Percentiles rank a stretch among this genome's conserved stretches.
These are phyloP conservation scores for Exophiala oligosperma DNA, from an alignment of 2,329 filamentous ascomycete genomes.

Conservation along the genomic window DNA sequence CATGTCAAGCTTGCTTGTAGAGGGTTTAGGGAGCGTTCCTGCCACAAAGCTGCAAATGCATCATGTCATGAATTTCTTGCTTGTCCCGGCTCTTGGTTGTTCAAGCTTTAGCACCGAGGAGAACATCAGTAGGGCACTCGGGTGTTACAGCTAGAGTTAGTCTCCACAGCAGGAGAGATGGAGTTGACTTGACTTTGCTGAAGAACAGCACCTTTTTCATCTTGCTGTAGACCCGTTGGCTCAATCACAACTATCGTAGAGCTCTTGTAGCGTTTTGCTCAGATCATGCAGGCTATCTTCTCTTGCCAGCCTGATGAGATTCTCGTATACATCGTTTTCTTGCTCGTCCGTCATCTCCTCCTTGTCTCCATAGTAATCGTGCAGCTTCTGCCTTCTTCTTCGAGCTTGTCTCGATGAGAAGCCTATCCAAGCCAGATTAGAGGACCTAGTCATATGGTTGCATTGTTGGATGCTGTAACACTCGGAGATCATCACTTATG, in stretches of 20 bases:
- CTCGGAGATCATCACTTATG: neutral
- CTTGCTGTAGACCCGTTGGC: neutral
- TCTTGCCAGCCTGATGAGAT: neutral
- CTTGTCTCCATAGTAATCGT: slow-evolving; percentile 1
- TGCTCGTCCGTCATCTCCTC: neutral
- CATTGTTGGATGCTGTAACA: neutral
- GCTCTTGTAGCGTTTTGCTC: neutral
- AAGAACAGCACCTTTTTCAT: no score
- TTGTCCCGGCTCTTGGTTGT: no score
- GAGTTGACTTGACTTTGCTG: no score
- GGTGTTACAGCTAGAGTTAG: no score
- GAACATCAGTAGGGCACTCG: no score
- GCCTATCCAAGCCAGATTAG: neutral
- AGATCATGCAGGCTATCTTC: neutral
- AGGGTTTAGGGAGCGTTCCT: no score
- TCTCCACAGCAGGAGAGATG: no score
- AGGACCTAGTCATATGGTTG: neutral
- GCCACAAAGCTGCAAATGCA: no score
- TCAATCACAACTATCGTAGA: neutral
- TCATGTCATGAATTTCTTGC: no score
- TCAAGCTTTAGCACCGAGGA: no score
- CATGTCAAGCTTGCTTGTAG: no score
- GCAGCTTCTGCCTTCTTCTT: neutral
- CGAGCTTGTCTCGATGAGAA: neutral
- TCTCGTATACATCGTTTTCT: neutral